phyloP scores from a whole-genome alignment of 2,329 filamentous ascomycete species.

The Colletotrichum liaoningense region DNA sequence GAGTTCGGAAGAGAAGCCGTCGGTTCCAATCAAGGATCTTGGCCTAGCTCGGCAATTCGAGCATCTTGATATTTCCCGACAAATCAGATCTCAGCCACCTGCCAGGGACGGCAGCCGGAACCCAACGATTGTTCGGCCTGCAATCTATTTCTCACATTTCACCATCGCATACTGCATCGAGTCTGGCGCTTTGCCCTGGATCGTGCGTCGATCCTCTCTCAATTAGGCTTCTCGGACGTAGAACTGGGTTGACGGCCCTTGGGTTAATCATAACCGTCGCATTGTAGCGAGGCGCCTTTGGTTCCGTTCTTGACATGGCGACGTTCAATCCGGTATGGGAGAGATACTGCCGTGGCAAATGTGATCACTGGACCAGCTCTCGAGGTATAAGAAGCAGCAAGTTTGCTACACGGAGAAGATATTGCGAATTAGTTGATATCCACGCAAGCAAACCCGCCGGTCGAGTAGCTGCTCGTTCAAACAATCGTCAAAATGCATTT shows the following conservation, averaged over 20 bases:
- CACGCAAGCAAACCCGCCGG: background rate
- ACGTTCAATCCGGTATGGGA: background rate
- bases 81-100: constrained; percentile 5
- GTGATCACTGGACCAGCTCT: too few species aligned
- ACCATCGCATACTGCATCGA: background rate
- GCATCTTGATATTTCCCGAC: background rate
- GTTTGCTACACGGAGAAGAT: background rate
- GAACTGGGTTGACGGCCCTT: background rate
- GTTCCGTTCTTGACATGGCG: constrained; percentile 22
- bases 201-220: background rate
- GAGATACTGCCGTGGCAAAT: background rate
- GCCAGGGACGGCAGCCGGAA: background rate
- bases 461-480: background rate
- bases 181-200: background rate
- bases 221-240: constrained; percentile 6
- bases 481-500: constrained; percentile 25
- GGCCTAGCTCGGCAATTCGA: constrained; percentile 15
- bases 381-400: background rate
- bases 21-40: constrained; percentile 22
- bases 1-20: constrained; percentile 15
- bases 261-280: background rate
- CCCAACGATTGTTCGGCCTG: background rate
- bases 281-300: constrained; percentile 11
- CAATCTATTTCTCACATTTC: constrained; percentile 10
- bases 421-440: background rate